Evolutionary conservation across 2,329 filamentous ascomycete species (phyloP).

Genomic region (Trichophyton schoenleinii): DNA sequence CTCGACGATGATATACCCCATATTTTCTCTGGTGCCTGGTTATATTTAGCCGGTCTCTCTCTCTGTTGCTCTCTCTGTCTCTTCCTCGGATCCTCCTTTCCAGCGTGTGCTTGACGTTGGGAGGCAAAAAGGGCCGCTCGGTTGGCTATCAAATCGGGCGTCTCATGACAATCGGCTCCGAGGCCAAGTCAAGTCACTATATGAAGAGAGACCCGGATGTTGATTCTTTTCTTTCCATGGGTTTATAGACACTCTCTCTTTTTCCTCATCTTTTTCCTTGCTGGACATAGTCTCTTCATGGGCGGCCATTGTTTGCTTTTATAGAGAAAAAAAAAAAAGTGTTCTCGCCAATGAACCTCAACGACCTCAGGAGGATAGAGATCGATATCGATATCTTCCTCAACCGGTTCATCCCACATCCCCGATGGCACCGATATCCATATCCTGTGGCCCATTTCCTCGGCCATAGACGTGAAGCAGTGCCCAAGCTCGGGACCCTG

Average conservation of each 20-base stretch:
- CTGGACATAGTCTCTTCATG: not conserved
- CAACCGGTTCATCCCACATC: constrained; percentile 56
- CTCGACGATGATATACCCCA: not conserved
- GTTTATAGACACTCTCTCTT: not conserved
- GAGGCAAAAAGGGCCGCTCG: no score
- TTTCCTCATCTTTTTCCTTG: not conserved
- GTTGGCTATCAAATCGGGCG: no score
- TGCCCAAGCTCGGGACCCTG: constrained; percentile 43
- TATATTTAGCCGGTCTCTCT: not conserved
- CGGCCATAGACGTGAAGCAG: constrained; percentile 41
- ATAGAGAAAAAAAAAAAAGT: not conserved
- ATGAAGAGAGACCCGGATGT: not conserved
- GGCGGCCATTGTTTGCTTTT: not conserved
- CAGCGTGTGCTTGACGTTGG: no score
- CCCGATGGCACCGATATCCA: constrained; percentile 53
- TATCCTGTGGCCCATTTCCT: constrained; percentile 55
- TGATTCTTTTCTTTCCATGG: not conserved
- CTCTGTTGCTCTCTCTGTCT: not conserved
- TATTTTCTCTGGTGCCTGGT: no score
- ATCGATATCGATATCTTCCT: constrained; percentile 69
- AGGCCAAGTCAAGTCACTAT: no score
- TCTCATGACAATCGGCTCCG: no score
- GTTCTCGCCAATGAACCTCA: not conserved
- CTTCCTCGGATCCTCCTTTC: not conserved
- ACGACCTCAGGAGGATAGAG: constrained; percentile 23